Percentiles rank a stretch among this genome's conserved stretches.
Evolutionary conservation across 495 filamentous ascomycete genomes (phyloP).

Genomic region (Astrothelium macrocarpum): DNA sequence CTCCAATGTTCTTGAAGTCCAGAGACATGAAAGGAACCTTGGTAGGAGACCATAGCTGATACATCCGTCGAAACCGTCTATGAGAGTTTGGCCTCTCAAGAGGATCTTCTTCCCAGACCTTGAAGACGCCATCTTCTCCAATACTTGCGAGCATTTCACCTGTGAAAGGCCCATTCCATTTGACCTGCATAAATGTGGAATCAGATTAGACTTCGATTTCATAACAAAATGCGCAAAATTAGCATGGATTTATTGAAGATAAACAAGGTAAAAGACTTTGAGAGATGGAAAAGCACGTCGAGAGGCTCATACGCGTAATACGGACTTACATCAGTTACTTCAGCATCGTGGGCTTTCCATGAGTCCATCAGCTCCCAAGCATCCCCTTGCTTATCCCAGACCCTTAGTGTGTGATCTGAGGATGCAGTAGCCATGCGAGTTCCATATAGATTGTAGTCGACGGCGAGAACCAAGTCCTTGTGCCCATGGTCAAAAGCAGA

Average conservation of each 20-base stretch:
- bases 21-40: conserved; percentile 64
- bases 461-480: conserved; percentile 58
- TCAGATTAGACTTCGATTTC: background rate
- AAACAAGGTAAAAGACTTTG: conserved; percentile 5
- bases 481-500: conserved; percentile 45
- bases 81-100: conserved; percentile 59
- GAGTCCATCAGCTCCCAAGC: conserved; percentile 75
- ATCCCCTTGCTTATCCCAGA: conserved; percentile 73
- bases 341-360: conserved; percentile 85
- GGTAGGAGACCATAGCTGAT: conserved; percentile 45
- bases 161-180: conserved; percentile 63
- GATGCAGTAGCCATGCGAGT: conserved; percentile 84
- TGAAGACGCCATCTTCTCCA: conserved; percentile 77
- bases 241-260: background rate
- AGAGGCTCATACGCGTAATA: background rate
- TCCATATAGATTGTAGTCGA: conserved; percentile 63
- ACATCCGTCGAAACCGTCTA: conserved; percentile 63
- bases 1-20: conserved; percentile 63
- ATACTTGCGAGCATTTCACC: conserved; percentile 59
- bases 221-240: conserved; percentile 15
- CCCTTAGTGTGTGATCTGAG: conserved; percentile 85
- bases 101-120: conserved; percentile 82
- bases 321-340: conserved; percentile 75
- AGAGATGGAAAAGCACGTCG: background rate
- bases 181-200: conserved; percentile 43